A percentile compares a stretch with the other conserved stretches of the same genome.
Conservation (phyloP, 176 grass and related monocot species). For the Aegilops longissima region DNA sequence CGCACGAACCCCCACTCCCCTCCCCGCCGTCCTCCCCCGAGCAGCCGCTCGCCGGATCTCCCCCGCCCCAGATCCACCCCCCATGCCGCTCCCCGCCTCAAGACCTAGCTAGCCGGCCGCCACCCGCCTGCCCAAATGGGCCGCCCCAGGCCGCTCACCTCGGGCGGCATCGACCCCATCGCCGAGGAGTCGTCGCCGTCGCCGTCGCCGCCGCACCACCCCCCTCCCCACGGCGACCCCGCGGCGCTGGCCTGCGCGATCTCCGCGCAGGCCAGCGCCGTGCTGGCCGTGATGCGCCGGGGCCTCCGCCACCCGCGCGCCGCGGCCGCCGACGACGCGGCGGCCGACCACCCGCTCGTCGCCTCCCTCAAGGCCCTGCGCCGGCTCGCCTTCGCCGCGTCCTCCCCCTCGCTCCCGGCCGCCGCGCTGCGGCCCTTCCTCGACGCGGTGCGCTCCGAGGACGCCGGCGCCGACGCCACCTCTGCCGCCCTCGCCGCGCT, state of each 20-base stretch:
- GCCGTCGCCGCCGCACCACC: background rate
- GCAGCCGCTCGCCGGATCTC: slow-evolving; percentile 23
- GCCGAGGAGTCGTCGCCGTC: slow-evolving; percentile 38
- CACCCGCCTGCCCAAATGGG: slow-evolving; percentile 20
- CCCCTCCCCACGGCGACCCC: background rate
- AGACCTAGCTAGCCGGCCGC: background rate
- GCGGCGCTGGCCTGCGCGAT: slow-evolving; percentile 76
- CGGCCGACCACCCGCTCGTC: slow-evolving; percentile 66
- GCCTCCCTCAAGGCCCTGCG: slow-evolving; percentile 76
- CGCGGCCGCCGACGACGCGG: slow-evolving; percentile 44
- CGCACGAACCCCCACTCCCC: slow-evolving; percentile 30
- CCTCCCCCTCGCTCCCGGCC: slow-evolving; percentile 25
- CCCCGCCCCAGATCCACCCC: slow-evolving; percentile 32
- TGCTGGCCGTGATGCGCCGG: slow-evolving; percentile 85
- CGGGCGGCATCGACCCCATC: slow-evolving; percentile 62
- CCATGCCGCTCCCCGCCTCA: background rate
- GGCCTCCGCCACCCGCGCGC: slow-evolving; percentile 58
- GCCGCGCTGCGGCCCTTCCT: slow-evolving; percentile 70
- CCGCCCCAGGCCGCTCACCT: slow-evolving; percentile 42
- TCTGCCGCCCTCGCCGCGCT: slow-evolving; percentile 70
- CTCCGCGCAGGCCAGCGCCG: slow-evolving; percentile 71
- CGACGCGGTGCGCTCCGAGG: slow-evolving; percentile 74
- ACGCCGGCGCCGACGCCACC: slow-evolving; percentile 73
- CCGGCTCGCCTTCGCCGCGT: slow-evolving; percentile 56
- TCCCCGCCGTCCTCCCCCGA: slow-evolving; percentile 24